phyloP scores from a whole-genome alignment of 495 filamentous ascomycete species.

The Pyrenopolyporus hunteri region DNA sequence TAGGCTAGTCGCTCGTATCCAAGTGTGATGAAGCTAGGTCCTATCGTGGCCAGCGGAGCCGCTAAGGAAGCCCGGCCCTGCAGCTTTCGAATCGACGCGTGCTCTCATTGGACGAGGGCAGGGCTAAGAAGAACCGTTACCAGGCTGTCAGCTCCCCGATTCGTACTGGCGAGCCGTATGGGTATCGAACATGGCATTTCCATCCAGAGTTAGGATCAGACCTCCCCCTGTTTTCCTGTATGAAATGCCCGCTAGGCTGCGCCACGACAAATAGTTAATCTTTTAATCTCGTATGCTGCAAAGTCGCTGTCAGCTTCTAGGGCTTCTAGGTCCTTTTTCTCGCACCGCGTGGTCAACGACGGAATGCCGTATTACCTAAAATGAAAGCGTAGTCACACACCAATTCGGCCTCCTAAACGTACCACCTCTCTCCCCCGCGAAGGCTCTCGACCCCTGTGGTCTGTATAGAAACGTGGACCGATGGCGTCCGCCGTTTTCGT shows the following conservation, averaged over 20 bases:
- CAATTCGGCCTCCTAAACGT: conserved; percentile 16
- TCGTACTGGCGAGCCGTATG: conserved; percentile 25
- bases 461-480: conserved; percentile 19
- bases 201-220: conserved; percentile 26
- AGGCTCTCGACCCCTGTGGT: conserved; percentile 8
- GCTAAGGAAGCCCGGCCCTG: conserved; percentile 28
- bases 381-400: conserved; percentile 24
- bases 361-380: conserved; percentile 28
- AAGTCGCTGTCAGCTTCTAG: conserved; percentile 24
- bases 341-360: conserved; percentile 20
- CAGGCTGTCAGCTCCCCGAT: conserved; percentile 26
- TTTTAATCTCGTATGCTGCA: conserved; percentile 36
- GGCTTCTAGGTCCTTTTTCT: too few relatives aligned
- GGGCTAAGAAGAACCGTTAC: conserved; percentile 11
- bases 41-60: conserved; percentile 30
- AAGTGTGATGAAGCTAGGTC: conserved; percentile 14
- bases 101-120: conserved; percentile 18
- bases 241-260: conserved; percentile 18
- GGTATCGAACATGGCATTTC: conserved; percentile 4
- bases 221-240: conserved; percentile 21
- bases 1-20: conserved; percentile 28
- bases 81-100: background rate
- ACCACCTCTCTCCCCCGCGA: background rate
- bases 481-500: conserved; percentile 15
- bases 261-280: conserved; percentile 34